These are phyloP conservation scores for Cutaneotrichosporon spelunceum DNA, from an alignment of 1,284 basidiomycete genomes.

Conservation along the genomic window DNA sequence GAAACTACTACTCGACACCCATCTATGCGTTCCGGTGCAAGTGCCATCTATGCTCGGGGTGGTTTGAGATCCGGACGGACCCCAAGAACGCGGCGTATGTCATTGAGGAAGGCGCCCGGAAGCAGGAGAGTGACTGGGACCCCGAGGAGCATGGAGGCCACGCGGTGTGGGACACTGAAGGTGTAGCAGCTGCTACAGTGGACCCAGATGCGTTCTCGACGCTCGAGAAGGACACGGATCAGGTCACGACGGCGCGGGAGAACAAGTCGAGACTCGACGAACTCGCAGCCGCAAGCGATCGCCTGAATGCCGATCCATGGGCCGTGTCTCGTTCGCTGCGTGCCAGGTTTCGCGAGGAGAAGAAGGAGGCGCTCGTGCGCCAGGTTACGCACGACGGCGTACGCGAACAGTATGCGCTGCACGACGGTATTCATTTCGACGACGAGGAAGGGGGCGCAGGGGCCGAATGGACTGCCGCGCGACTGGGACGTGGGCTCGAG, in stretches of 20 bases:
- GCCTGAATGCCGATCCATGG: constrained; percentile 80
- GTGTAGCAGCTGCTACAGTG: constrained; percentile 44
- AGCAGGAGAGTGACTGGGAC: constrained; percentile 93
- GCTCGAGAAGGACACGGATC: constrained; percentile 79
- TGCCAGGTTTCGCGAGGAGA: constrained; percentile 77
- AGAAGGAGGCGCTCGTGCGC: constrained; percentile 68
- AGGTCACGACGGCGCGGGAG: constrained; percentile 66
- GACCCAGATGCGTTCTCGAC: constrained; percentile 71
- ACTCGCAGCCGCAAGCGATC: constrained; percentile 68
- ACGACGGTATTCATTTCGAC: constrained; percentile 51
- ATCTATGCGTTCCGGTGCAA: constrained; percentile 95
- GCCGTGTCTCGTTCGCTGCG: constrained; percentile 68
- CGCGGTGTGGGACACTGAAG: constrained; percentile 71
- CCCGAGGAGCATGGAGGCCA: constrained; percentile 91
- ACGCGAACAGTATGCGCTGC: constrained; percentile 69
- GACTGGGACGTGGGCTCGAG: constrained; percentile 3
- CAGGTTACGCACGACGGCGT: constrained; percentile 57
- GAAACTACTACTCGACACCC: constrained; percentile 90
- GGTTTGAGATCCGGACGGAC: constrained; percentile 97
- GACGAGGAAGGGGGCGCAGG: constrained; percentile 33
- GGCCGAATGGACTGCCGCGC: constrained; percentile 32
- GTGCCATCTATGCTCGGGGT: constrained; percentile 86
- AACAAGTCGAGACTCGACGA: constrained; percentile 73
- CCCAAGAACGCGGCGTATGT: constrained; percentile 94
- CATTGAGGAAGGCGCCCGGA: constrained; percentile 81